These are phyloP conservation scores for Veloporphyrellus conicus DNA, from an alignment of 1,284 basidiomycete genomes.

Conservation along the genomic window DNA sequence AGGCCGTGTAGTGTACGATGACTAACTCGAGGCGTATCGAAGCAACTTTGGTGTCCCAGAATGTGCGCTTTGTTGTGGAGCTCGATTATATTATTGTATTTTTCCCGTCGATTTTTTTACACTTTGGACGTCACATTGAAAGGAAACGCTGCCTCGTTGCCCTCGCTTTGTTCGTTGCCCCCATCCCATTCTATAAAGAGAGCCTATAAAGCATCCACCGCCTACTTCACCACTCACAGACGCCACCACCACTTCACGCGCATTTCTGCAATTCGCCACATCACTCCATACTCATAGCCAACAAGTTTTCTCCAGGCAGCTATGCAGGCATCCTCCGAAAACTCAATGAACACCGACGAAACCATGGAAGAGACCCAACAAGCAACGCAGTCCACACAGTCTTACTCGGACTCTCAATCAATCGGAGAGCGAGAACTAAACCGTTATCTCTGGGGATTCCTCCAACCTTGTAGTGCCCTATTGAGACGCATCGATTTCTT, in stretches of 20 bases:
- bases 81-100: too few relatives aligned
- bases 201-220: not conserved
- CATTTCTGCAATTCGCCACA: not conserved
- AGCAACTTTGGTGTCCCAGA: slow-evolving; percentile 13
- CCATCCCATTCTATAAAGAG: not conserved
- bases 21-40: slow-evolving; percentile 13
- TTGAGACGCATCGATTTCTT: slow-evolving; percentile 57
- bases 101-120: too few relatives aligned
- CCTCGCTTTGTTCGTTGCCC: not conserved
- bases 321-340: slow-evolving; percentile 18
- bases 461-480: slow-evolving; percentile 53
- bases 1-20: slow-evolving; percentile 8
- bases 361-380: slow-evolving; percentile 42
- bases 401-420: slow-evolving; percentile 30
- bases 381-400: slow-evolving; percentile 48
- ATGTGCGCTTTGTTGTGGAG: too few relatives aligned
- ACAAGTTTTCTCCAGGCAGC: not conserved
- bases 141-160: slow-evolving; percentile 15
- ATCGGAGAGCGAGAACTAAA: slow-evolving; percentile 33
- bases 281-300: not conserved
- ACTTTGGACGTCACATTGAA: too few relatives aligned
- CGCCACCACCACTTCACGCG: not conserved
- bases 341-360: slow-evolving; percentile 29
- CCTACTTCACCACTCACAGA: not conserved
- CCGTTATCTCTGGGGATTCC: slow-evolving; percentile 61